Conservation (phyloP, 2,329 filamentous ascomycete species). For the Epichloe sp. region DNA sequence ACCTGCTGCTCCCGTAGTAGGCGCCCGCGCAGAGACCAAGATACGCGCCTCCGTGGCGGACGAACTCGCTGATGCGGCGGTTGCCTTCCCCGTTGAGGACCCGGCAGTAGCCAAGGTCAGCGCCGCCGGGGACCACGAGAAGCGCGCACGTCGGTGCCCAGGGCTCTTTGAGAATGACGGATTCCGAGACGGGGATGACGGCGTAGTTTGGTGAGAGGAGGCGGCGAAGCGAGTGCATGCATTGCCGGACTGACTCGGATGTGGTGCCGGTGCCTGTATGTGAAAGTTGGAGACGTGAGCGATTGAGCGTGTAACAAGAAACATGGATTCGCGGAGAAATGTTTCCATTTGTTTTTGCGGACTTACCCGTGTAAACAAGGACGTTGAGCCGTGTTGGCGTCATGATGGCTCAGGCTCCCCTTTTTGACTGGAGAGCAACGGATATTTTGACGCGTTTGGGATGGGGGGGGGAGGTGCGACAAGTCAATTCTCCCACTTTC, state of each 20-base stretch:
- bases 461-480: too few species aligned
- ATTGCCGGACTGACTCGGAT: constrained; percentile 78
- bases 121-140: constrained; percentile 83
- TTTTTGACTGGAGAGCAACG: too few species aligned
- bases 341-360: background rate
- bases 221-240: constrained; percentile 71
- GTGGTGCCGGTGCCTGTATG: constrained; percentile 67
- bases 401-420: constrained; percentile 30
- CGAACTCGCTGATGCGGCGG: constrained; percentile 68
- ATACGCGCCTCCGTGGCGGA: constrained; percentile 73
- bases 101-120: constrained; percentile 84
- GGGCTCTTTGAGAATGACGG: constrained; percentile 75
- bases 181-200: constrained; percentile 70
- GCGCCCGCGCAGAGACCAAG: constrained; percentile 89
- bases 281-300: constrained; percentile 5
- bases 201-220: constrained; percentile 86
- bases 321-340: background rate
- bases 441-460: too few species aligned
- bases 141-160: constrained; percentile 81
- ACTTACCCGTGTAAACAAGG: constrained; percentile 75
- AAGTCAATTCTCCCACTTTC: constrained; percentile 2
- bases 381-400: constrained; percentile 68
- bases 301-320: background rate
- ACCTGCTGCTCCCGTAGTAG: constrained; percentile 71
- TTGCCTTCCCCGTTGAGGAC: constrained; percentile 82